Evolutionary conservation across 2,329 filamentous ascomycete genomes (phyloP).

Genomic region (Colletotrichum acutatum): DNA sequence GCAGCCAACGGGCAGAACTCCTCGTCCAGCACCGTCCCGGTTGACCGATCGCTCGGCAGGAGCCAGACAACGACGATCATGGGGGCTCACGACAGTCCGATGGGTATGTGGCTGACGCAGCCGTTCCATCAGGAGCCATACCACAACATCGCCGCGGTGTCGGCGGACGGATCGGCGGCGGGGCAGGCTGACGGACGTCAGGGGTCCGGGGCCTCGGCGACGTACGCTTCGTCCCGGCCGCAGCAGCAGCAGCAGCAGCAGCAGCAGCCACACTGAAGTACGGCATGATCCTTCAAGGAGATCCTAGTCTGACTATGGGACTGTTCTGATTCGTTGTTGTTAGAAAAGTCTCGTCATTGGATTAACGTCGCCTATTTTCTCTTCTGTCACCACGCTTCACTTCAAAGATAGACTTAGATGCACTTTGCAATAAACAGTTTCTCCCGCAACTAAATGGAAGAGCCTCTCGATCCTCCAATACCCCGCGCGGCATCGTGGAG

Average conservation of each 20-base stretch:
- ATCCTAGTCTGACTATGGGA: not conserved
- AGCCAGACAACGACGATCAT: not conserved
- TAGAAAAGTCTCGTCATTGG: not conserved
- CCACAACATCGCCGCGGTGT: constrained; percentile 30
- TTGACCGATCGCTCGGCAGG: constrained; percentile 14
- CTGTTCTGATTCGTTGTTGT: not conserved
- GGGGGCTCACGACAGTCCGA: not conserved
- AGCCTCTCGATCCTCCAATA: not conserved
- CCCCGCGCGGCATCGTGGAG: not conserved
- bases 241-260: constrained; percentile 11
- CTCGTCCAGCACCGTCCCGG: constrained; percentile 13
- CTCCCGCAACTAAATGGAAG: not conserved
- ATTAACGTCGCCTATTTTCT: not conserved
- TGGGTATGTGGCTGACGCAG: constrained; percentile 28
- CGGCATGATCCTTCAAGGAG: not conserved
- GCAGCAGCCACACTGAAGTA: not conserved
- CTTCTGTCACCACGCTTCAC: not conserved
- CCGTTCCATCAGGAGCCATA: constrained; percentile 30
- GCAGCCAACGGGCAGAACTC: not conserved
- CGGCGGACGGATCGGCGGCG: constrained; percentile 16
- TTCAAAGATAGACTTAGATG: not conserved
- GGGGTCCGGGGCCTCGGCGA: constrained; percentile 19
- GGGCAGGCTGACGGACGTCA: not conserved
- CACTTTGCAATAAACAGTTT: not conserved
- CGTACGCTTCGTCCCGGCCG: constrained; percentile 24